A percentile compares a stretch with the other conserved stretches of the same genome.
phyloP scores from a whole-genome alignment of 345 rosid genomes.

The Gossypium ekmanianum region DNA sequence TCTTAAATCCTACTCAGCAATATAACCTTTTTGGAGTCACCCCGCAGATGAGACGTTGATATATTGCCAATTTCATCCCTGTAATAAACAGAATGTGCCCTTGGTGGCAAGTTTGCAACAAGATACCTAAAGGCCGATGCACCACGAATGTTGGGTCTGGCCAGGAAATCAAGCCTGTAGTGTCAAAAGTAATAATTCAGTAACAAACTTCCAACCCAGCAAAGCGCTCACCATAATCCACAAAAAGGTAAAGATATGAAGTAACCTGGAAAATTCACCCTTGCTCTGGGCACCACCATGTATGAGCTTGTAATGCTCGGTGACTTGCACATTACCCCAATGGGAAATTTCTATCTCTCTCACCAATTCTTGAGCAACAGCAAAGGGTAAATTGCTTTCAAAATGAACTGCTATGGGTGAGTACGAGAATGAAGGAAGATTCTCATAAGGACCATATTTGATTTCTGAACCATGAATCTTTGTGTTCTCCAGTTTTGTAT shows the following conservation, averaged over 20 bases:
- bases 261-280: conserved; percentile 93
- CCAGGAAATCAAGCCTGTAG: conserved; percentile 76
- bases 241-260: not conserved
- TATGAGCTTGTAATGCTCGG: conserved; percentile 71
- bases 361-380: conserved; percentile 71
- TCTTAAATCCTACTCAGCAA: conserved; percentile 7
- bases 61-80: conserved; percentile 97
- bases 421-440: conserved; percentile 58
- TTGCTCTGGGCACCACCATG: conserved; percentile 79
- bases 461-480: conserved; percentile 70
- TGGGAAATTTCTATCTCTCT: conserved; percentile 93
- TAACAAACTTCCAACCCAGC: conserved; percentile 3
- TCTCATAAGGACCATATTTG: conserved; percentile 84
- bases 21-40: conserved; percentile 78
- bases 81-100: conserved; percentile 88
- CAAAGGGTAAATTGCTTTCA: conserved; percentile 77
- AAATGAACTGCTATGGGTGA: conserved; percentile 75
- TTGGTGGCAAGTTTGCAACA: conserved; percentile 80
- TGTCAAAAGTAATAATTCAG: conserved; percentile 15
- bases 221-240: not conserved
- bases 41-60: conserved; percentile 81
- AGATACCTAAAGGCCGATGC: conserved; percentile 73
- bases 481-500: conserved; percentile 62
- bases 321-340: conserved; percentile 91
- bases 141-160: conserved; percentile 60